Base-by-base conservation (phyloP, 169 alveolate species). In the Cryptosporidium ubiquitum region DNA sequence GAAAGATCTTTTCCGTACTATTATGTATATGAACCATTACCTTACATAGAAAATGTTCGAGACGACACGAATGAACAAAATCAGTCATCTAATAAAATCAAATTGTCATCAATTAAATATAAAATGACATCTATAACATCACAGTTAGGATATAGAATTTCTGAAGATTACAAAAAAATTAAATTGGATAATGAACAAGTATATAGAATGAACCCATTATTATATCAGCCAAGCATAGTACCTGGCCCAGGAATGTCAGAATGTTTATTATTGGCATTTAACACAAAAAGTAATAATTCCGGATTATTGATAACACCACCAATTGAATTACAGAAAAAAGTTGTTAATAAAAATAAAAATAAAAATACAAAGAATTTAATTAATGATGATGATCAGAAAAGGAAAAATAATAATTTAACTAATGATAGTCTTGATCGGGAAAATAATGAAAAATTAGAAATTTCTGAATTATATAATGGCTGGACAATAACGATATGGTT, bases 241-340 rank as follows among this genome's bases (percentile, higher is more conserved):
- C 89, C 89, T 18, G 89, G 89, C 23, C 89, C 89, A 60, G 89
- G 89, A 60, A 79, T 79, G 75, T 58, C 75, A 26, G 89, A 79
- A 37, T 79, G 89, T 35, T 64, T 79, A 79, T 64, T 79, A 79
- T 64, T 79, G 18, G 89, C 79, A 61, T 79, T 61, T 39, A 79
- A 79, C 23, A 79, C 89, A 79, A 79, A 79, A 64, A 79, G 89
- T 79, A 79, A 79, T 44, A 79, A 79, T 61, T 79, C 89, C 20
- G 89, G 89, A 37, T 61, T 79, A 31, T 44, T 79, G 18, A 79
- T 79, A 61, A 79, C 68, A 42, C 89, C 89, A 60, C 75, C 89
- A 26, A 64, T 79, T 31, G 89, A 79, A 29, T 37, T 79, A 23
- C 73, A 58, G 61, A 79, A 31, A 79, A 58, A 42, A 47, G 29